A percentile compares a stretch with the other conserved stretches of the same genome.
Evolutionary conservation across 306 rosid species (phyloP).

Genomic region (Prunus fruticosa): DNA sequence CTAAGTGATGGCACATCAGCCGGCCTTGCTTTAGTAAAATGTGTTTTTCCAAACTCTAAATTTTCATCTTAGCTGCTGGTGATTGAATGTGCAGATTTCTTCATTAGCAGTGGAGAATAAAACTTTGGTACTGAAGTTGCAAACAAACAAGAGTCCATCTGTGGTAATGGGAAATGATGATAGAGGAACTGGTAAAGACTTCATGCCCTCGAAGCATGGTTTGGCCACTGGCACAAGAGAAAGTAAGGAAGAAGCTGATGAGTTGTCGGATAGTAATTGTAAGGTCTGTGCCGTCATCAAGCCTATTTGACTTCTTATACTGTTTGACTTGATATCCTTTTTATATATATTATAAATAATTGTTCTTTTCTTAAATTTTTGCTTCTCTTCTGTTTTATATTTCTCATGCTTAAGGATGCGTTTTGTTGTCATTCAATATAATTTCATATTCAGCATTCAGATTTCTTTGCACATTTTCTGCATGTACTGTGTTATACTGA

Average conservation of each 20-base stretch:
- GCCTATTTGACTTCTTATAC: not conserved
- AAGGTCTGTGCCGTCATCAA: constrained; percentile 41
- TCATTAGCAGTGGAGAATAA: constrained; percentile 67
- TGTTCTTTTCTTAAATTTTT: not conserved
- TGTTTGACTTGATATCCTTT: not conserved
- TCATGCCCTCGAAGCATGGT: constrained; percentile 25
- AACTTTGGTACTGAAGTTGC: constrained; percentile 61
- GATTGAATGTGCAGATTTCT: constrained; percentile 56
- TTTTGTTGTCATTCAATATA: not conserved
- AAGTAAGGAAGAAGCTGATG: constrained; percentile 39
- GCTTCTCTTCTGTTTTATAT: not conserved
- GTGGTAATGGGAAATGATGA: constrained; percentile 14
- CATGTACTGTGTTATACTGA: not conserved
- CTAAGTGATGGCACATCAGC: too few relatives aligned
- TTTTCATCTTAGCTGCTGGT: constrained; percentile 3
- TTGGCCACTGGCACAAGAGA: constrained; percentile 28
- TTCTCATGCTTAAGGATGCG: not conserved
- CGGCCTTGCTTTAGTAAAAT: too few relatives aligned
- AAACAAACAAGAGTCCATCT: constrained; percentile 35
- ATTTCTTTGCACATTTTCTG: not conserved
- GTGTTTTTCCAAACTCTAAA: not conserved
- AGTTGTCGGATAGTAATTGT: constrained; percentile 30
- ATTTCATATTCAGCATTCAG: not conserved
- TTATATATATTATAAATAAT: too few relatives aligned
- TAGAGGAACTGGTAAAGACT: constrained; percentile 25